These are phyloP conservation scores for Solanum peruvianum DNA, from an alignment of 257 asterid genomes.

Conservation along the genomic window DNA sequence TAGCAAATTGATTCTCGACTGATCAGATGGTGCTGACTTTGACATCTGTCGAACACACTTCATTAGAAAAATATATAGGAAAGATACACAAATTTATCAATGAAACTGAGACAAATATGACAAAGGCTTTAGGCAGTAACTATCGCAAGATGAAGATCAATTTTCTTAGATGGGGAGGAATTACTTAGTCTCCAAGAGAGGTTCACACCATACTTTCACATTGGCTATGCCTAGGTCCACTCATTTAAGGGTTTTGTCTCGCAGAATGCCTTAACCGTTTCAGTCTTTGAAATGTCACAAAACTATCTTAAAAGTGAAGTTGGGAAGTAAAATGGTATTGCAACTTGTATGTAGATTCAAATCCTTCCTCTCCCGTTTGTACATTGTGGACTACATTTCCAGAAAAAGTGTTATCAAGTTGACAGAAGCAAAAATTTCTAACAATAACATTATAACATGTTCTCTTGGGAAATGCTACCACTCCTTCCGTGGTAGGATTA, in stretches of 20 bases:
- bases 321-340: not conserved
- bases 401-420: not conserved
- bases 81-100: not conserved
- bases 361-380: not conserved
- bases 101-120: not conserved
- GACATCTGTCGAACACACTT: conserved; percentile 57
- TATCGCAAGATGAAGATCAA: not conserved
- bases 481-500: not conserved
- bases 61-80: not conserved
- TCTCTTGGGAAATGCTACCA: not conserved
- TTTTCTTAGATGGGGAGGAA: not conserved
- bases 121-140: not conserved
- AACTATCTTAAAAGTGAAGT: not conserved
- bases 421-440: not conserved
- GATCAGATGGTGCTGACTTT: conserved; percentile 95
- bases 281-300: not conserved
- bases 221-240: not conserved
- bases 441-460: not conserved
- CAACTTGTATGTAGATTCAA: not conserved
- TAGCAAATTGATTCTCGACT: conserved; percentile 84
- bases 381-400: not conserved
- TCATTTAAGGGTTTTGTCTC: not conserved
- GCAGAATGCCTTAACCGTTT: not conserved
- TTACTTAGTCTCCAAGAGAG: not conserved
- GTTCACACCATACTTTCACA: not conserved